Evolutionary conservation across 441 rosid genomes (phyloP).

Genomic region (Pelargonium exstipulatum): DNA sequence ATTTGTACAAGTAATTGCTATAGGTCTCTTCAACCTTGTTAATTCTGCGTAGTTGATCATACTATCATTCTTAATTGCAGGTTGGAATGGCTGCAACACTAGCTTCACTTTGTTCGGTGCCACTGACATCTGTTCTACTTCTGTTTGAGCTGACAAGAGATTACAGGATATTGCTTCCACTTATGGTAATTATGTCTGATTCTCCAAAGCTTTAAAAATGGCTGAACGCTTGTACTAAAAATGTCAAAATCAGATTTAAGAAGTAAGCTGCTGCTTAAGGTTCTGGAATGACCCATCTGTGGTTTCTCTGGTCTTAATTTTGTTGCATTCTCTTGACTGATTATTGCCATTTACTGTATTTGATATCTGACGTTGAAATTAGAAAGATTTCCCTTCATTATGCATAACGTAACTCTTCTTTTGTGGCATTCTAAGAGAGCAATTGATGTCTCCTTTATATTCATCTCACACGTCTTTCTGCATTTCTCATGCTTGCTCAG

Average conservation of each 20-base stretch:
- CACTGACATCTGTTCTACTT: constrained; percentile 85
- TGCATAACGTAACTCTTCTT: too few species aligned
- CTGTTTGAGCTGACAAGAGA: constrained; percentile 90
- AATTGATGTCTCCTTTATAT: too few species aligned
- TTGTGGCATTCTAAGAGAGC: too few species aligned
- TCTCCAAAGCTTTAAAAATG: constrained; percentile 3
- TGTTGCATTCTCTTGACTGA: not conserved
- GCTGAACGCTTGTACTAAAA: too few species aligned
- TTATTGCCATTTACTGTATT: not conserved
- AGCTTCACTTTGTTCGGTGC: constrained; percentile 96
- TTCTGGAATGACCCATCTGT: not conserved
- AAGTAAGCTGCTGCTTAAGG: not conserved
- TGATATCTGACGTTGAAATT: too few species aligned
- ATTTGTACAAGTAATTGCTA: not conserved
- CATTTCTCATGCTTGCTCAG: too few species aligned
- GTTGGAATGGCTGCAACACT: constrained; percentile 98
- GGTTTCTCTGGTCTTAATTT: not conserved
- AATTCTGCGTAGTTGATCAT: constrained; percentile 16
- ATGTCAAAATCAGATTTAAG: not conserved
- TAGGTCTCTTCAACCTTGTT: not conserved
- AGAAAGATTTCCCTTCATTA: too few species aligned
- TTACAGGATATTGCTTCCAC: constrained; percentile 92
- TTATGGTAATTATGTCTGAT: constrained; percentile 53
- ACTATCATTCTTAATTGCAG: constrained; percentile 31
- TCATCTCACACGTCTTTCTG: too few species aligned